Base-by-base conservation (phyloP, 2,329 filamentous ascomycete species). In the Mariannaea elegans region DNA sequence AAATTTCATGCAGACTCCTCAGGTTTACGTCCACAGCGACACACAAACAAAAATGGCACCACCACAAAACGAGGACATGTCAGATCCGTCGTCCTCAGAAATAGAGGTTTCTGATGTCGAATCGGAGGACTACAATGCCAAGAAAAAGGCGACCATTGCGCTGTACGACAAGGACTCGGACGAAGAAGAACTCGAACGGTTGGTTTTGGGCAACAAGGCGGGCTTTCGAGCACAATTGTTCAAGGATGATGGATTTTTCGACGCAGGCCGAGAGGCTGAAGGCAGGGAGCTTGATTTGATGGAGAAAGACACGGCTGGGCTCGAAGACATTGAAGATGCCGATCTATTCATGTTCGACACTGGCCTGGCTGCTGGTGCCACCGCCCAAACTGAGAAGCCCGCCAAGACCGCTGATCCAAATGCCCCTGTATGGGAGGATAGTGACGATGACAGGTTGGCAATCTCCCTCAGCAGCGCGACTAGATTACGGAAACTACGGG, bases 301-400 rank as follows among this genome's bases (percentile, higher is more conserved):
- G 6, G 81, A 82, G 3, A 82, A 78, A 7, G 81, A 83, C 9
- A 69, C 72, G 14, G 76, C 65, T 70, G 70, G 91, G 66, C 63
- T 93, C 56, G 89, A 88, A 67, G 84, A 87, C 49, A 66, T 81
- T 13, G 89, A 90, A 55, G 93, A 97, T 80, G 87, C 88, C 53
- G 90, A 94, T 76, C 84, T 97, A 44, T 97, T 97, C 79, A 91
- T 93, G 77, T 84, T 94, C 64, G 93, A 97, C 74, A 85, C 89
- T 1, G 87, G 86, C 38, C 80, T 83, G 1, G 16, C 59, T 38
- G 56, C 45, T 19, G 76, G 78, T 19, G 67, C 69, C n/a, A 74
- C 70, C 18, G 71, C 78, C 24, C 69, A 75, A 10, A 52, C 68
- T 9, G 55, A 72, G 6, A 73, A 76, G 32, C 50, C 71, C 16